A percentile compares a stretch with the other conserved stretches of the same genome.
Evolutionary conservation across 1,284 basidiomycete genomes (phyloP).

Genomic region (Malassezia dermatis): DNA sequence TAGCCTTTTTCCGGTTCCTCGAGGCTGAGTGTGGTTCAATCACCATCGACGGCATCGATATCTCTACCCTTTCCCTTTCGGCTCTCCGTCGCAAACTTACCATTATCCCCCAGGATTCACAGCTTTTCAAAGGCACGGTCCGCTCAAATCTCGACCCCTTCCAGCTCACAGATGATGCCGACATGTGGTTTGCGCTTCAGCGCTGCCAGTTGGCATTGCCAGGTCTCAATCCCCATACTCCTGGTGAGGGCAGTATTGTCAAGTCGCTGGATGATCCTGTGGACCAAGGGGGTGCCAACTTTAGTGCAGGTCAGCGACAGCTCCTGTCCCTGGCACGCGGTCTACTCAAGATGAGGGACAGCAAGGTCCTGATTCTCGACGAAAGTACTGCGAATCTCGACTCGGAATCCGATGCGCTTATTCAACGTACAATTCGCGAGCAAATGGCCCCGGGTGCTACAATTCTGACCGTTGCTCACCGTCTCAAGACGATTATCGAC

Average conservation of each 20-base stretch:
- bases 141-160: slow-evolving; percentile 55
- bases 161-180: slow-evolving; percentile 60
- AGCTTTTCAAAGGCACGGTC: slow-evolving; percentile 43
- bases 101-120: slow-evolving; percentile 79
- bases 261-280: slow-evolving; percentile 52
- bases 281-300: slow-evolving; percentile 52
- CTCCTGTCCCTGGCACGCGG: slow-evolving; percentile 54
- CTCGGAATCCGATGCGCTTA: slow-evolving; percentile 51
- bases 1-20: slow-evolving; percentile 88
- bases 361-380: slow-evolving; percentile 54
- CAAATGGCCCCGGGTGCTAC: slow-evolving; percentile 49
- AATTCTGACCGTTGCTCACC: slow-evolving; percentile 56
- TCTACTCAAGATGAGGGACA: slow-evolving; percentile 51
- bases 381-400: slow-evolving; percentile 51
- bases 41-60: slow-evolving; percentile 75
- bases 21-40: slow-evolving; percentile 73
- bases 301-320: slow-evolving; percentile 54
- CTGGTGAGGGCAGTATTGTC: slow-evolving; percentile 50
- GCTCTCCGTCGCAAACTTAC: slow-evolving; percentile 71
- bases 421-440: slow-evolving; percentile 52
- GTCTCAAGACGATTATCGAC: slow-evolving; percentile 58
- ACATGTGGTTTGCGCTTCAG: slow-evolving; percentile 53
- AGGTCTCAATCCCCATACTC: slow-evolving; percentile 11
- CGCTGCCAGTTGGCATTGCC: slow-evolving; percentile 49
- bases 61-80: slow-evolving; percentile 72